A percentile compares a stretch with the other conserved stretches of the same genome.
Evolutionary conservation across 2,329 filamentous ascomycete species (phyloP).

Genomic region (Fusarium coicis): DNA sequence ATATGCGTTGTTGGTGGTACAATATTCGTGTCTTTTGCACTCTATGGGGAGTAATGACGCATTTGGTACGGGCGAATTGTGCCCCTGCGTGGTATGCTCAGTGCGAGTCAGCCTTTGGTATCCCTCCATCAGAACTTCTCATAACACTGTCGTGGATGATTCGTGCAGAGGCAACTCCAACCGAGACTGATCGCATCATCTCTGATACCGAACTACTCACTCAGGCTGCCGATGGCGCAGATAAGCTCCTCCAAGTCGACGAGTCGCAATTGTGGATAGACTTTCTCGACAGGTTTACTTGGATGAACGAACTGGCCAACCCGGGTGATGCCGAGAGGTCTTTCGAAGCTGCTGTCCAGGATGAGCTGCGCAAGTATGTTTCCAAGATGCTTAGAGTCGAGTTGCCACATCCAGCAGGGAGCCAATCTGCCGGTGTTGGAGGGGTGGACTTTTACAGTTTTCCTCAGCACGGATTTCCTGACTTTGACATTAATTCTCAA

Average conservation of each 20-base stretch:
- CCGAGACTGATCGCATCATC: not conserved
- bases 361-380: conserved; percentile 33
- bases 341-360: conserved; percentile 31
- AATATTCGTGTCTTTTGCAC: conserved; percentile 42
- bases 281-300: conserved; percentile 36
- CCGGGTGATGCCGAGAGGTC: conserved; percentile 28
- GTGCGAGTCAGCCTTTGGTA: conserved; percentile 40
- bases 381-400: conserved; percentile 26
- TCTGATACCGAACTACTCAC: conserved; percentile 18
- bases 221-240: conserved; percentile 16
- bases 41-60: conserved; percentile 37
- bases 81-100: conserved; percentile 35
- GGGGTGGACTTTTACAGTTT: conserved; percentile 2
- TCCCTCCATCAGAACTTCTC: conserved; percentile 42
- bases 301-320: conserved; percentile 40
- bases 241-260: conserved; percentile 6
- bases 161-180: conserved; percentile 12
- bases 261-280: conserved; percentile 32
- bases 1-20: conserved; percentile 33
- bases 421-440: not conserved
- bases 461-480: not conserved
- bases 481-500: conserved; percentile 8
- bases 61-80: conserved; percentile 14
- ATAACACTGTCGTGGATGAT: conserved; percentile 42
- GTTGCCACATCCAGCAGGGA: conserved; percentile 29